phyloP scores from a whole-genome alignment of 2,329 filamentous ascomycete genomes.

The Sarocladiaceae sp. region DNA sequence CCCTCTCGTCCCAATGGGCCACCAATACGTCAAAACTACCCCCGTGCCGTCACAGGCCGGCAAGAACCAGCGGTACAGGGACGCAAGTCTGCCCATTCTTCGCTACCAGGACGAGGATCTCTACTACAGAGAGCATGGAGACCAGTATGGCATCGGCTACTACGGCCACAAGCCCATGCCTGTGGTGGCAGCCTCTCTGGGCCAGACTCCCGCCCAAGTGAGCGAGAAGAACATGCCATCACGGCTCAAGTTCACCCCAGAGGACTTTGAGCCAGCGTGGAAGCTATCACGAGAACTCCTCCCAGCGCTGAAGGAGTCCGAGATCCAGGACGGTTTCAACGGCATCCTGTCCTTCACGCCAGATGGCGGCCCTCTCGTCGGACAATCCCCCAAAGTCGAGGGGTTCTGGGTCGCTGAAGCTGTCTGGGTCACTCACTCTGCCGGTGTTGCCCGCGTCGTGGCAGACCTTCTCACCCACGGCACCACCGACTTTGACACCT shows the following conservation, averaged over 20 bases:
- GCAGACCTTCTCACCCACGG: conserved; percentile 53
- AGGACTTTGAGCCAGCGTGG: conserved; percentile 58
- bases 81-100: conserved; percentile 50
- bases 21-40: conserved; percentile 59
- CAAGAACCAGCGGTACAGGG: conserved; percentile 34
- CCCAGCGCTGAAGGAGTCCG: conserved; percentile 41
- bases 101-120: conserved; percentile 58
- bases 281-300: conserved; percentile 47
- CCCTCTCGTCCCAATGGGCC: conserved; percentile 53
- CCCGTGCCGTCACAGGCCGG: conserved; percentile 35
- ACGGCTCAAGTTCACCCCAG: conserved; percentile 49
- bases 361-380: conserved; percentile 54
- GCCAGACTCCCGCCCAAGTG: conserved; percentile 45
- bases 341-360: conserved; percentile 62
- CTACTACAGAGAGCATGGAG: conserved; percentile 60
- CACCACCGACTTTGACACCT: conserved; percentile 47
- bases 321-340: conserved; percentile 57
- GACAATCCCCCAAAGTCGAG: conserved; percentile 50
- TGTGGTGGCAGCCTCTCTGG: conserved; percentile 47
- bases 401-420: conserved; percentile 60
- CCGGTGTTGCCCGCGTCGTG: conserved; percentile 54
- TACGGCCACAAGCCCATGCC: conserved; percentile 59
- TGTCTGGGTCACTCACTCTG: conserved; percentile 62
- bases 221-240: conserved; percentile 58
- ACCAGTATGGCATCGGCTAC: conserved; percentile 56